Conservation (phyloP, 1,284 basidiomycete genomes). For the Ceratobasidium sp. region DNA sequence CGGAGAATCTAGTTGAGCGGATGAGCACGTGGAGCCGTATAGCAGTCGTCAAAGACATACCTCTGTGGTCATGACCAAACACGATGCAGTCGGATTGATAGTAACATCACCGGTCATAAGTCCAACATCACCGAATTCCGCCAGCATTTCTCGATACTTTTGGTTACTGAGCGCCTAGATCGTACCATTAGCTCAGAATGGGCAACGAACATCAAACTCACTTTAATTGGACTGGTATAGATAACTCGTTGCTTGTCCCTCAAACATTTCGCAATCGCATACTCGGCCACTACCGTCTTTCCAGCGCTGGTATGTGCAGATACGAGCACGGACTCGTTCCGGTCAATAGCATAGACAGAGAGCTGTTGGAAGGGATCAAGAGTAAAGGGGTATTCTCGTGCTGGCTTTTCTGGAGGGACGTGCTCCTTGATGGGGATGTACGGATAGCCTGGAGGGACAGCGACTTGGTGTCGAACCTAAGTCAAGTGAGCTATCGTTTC, state of each 20-base stretch:
- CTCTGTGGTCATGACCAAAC: constrained; percentile 99
- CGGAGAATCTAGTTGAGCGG: constrained; percentile 78
- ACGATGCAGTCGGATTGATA: constrained; percentile 96
- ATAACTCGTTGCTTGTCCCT: constrained; percentile 94
- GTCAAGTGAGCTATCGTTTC: not conserved
- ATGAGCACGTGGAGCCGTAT: not conserved
- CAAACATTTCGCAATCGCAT: constrained; percentile 97
- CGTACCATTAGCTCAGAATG: not conserved
- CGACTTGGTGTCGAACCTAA: constrained; percentile 92
- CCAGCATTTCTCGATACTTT: constrained; percentile 97
- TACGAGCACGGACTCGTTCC: constrained; percentile 96
- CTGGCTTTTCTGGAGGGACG: constrained; percentile 89
- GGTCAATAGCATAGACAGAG: constrained; percentile 92
- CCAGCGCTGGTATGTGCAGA: constrained; percentile 99
- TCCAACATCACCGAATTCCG: constrained; percentile 96
- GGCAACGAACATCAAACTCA: constrained; percentile 52
- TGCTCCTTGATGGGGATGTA: constrained; percentile 93
- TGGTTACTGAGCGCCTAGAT: constrained; percentile 92
- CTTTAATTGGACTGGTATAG: constrained; percentile 99
- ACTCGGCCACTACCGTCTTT: constrained; percentile 99
- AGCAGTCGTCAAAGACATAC: constrained; percentile 62
- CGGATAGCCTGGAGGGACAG: constrained; percentile 89
- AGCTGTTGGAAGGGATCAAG: constrained; percentile 98
- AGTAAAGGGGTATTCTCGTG: constrained; percentile 92
- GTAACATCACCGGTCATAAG: constrained; percentile 99